Evolutionary conservation across 306 rosid genomes (phyloP).

Genomic region (Sicyos baderoa): DNA sequence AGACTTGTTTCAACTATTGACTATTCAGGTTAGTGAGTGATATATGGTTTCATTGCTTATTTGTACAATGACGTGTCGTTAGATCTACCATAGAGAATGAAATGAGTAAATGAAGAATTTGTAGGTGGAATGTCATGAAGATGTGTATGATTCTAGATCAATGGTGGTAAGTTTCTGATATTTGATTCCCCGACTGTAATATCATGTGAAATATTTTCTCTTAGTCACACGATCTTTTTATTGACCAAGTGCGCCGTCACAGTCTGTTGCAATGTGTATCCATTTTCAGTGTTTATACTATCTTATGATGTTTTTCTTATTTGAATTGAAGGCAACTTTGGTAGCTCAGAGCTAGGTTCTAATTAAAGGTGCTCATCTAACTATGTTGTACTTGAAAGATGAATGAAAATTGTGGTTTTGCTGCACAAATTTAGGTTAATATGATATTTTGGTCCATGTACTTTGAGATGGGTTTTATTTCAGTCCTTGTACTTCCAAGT

Average conservation of each 20-base stretch:
- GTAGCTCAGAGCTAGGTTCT: background rate
- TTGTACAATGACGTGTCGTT: background rate
- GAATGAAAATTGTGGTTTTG: background rate
- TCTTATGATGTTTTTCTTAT: background rate
- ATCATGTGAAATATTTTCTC: background rate
- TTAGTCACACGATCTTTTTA: background rate
- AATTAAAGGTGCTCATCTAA: background rate
- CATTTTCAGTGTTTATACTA: background rate
- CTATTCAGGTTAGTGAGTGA: background rate
- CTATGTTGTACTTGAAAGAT: constrained; percentile 2
- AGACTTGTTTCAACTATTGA: background rate
- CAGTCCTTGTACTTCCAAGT: too few relatives aligned
- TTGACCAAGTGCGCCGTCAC: background rate
- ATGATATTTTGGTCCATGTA: background rate
- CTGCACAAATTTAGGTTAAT: background rate
- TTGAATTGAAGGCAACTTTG: background rate
- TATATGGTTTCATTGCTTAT: background rate
- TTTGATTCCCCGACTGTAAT: constrained; percentile 5
- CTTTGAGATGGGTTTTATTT: background rate
- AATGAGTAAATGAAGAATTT: background rate
- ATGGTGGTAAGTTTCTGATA: background rate
- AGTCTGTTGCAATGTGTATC: background rate
- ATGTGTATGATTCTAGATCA: background rate
- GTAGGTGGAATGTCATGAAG: background rate
- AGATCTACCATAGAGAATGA: background rate